Base-by-base conservation (phyloP, 1,284 basidiomycete species). In the Athelia psychrophila region DNA sequence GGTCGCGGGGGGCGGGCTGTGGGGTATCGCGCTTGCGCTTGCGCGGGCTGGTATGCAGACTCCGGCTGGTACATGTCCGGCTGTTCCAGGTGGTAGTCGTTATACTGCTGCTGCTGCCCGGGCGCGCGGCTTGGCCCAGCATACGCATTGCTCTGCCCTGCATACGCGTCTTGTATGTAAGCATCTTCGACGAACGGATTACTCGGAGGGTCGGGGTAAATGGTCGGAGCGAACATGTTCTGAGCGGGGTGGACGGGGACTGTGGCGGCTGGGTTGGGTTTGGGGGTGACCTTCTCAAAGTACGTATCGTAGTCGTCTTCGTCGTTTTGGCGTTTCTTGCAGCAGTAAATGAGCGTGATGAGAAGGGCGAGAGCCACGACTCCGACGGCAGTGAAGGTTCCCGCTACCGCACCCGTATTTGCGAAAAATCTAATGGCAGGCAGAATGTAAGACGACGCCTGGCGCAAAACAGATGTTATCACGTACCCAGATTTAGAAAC, bases 391-490 rank as follows among this genome's bases (percentile, higher is more conserved):
- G 80, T 70, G 68, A 89, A 90, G 0, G 81, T 79, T 30, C 82
- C 87, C 1, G 82, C 84, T 8, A 89, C 83, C 0, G 85, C 86
- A 22, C 79, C 84, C 44, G 69, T 88, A 70, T 90, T 90, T 49
- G 75, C 55, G 63, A 88, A 84, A 71, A 90, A 90, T 44, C 86
- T 88, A 54, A n/a, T n/a, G n/a, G n/a, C n/a, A 2, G 35, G 38
- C 36, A 25, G 25, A 23, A 50, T 48, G 27, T 30, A 23, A 47
- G 35, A 46, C 32, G 27, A 15, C 33, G 51, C 27, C 42, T 30
- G 30, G 16, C 27, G 23, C 18, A 32, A 19, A 22, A 40, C 30
- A 44, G 19, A 35, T 44, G 47, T 19, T 12, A 36, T 36, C 40
- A 36, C 20, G 27, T 22, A 40, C 25, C 30, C 15, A 40, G 16